Base-by-base conservation (phyloP, 345 rosid species). In the Salix koriyanagi region DNA sequence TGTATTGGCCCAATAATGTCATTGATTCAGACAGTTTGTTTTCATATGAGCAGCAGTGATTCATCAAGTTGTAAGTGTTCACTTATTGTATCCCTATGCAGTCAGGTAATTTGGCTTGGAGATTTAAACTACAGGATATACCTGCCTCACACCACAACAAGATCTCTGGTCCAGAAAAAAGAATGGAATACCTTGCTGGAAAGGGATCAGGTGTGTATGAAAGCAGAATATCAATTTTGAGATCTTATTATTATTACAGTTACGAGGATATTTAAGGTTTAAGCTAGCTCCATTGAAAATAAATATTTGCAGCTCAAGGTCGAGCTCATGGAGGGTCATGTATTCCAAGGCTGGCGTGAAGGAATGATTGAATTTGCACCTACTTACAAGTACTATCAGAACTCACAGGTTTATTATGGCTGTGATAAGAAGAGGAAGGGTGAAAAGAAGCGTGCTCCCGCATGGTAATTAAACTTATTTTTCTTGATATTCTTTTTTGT, bases 91-190 rank as follows among this genome's bases (percentile, higher is more conserved):
- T 67, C 19, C 10, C 26, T 23, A 15, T 75, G 82, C 87, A 96
- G 99, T 86, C 87, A 90, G 78, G 78, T 93, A 11, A 76, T 96
- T 70, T 96, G 99, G 99, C 93, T 96, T 6, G 99, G 99, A n/a
- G 99, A 96, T 84, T 86, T 96, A 87, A 96, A 96, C 74, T 96
- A 96, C 74, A 91, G 99, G 64, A 85, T 96, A n/a, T 93, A 87
- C 15, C 81, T 87, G 2, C 77, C 86, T 14, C 37, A 65, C 4
- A 68, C 79, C 18, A 89, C 88, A 77, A 86, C 86, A 13, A 81
- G 80, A 36, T 96, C 88, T 64, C 75, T 90, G 23, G 81, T 93
- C 56, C 76, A 64, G 81, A 90, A 83, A 72, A 75, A 86, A 79
- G 90, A 96, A 36, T 96, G 98, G 99, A 87, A 88, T 74, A 82